Evolutionary conservation across 2,329 filamentous ascomycete genomes (phyloP).

Genomic region (Westerdykella sp.): DNA sequence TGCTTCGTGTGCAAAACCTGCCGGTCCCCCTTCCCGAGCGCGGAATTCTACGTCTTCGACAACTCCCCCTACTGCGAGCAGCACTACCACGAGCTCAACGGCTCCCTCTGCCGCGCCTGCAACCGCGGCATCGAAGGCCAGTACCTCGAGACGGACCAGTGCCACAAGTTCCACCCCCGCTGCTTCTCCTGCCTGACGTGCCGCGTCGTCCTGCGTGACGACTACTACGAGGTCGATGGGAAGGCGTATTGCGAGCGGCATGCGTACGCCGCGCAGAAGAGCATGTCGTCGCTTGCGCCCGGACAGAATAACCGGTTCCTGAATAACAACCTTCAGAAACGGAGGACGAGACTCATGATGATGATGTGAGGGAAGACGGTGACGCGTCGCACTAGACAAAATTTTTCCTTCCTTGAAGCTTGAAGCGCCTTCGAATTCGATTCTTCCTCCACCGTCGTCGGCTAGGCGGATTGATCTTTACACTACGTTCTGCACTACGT

Average conservation of each 20-base stretch:
- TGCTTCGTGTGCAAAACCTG: conserved; percentile 92
- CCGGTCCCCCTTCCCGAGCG: conserved; percentile 69
- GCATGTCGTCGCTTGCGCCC: conserved; percentile 35
- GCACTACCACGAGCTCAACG: conserved; percentile 89
- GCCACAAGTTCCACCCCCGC: conserved; percentile 74
- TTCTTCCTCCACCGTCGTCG: not conserved
- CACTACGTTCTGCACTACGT: not conserved
- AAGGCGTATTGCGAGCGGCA: conserved; percentile 81
- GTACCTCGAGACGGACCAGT: conserved; percentile 75
- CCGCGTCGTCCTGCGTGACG: conserved; percentile 64
- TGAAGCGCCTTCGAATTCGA: not conserved
- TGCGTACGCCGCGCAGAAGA: conserved; percentile 53
- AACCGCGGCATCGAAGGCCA: conserved; percentile 84
- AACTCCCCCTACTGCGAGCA: conserved; percentile 86
- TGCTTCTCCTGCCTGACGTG: conserved; percentile 86
- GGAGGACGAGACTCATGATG: conserved; percentile 48
- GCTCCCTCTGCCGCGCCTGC: conserved; percentile 75
- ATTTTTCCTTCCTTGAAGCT: too few species aligned
- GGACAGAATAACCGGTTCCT: conserved; percentile 18
- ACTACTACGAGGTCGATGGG: conserved; percentile 85
- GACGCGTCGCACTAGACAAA: too few species aligned
- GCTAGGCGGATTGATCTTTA: not conserved
- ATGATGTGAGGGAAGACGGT: conserved; percentile 32
- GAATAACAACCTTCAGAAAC: conserved; percentile 41
- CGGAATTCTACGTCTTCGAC: conserved; percentile 85